Conservation (phyloP, 176 grass and related monocot genomes). For the Eremochloa ophiuroides region DNA sequence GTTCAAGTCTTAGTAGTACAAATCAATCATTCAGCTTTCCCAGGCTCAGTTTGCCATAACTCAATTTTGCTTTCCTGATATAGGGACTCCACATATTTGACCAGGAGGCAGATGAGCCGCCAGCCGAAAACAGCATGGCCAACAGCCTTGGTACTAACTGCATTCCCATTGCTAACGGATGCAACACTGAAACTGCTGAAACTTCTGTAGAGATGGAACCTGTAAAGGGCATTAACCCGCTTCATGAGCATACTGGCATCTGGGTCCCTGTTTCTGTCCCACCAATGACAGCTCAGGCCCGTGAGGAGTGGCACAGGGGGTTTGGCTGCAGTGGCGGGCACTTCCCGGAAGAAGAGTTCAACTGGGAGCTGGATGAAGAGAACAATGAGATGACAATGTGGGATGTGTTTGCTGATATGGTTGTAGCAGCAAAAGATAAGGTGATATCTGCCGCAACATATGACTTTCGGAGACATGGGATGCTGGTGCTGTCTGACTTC, state of each 20-base stretch:
- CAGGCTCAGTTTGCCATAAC: not conserved
- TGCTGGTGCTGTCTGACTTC: conserved; percentile 52
- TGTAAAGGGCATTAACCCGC: conserved; percentile 34
- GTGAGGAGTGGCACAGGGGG: conserved; percentile 60
- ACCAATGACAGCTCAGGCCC: conserved; percentile 60
- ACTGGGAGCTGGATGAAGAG: conserved; percentile 60
- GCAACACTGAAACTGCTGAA: not conserved
- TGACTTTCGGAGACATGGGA: conserved; percentile 42
- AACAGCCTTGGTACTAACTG: not conserved
- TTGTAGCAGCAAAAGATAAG: conserved; percentile 55
- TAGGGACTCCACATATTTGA: conserved; percentile 37
- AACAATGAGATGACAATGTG: conserved; percentile 78
- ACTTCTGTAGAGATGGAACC: conserved; percentile 6
- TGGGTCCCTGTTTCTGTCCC: conserved; percentile 91
- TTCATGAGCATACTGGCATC: conserved; percentile 70
- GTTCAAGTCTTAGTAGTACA: not conserved
- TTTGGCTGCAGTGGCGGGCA: conserved; percentile 47
- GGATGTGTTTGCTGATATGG: conserved; percentile 81
- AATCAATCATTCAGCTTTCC: not conserved
- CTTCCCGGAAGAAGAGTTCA: conserved; percentile 67
- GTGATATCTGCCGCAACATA: conserved; percentile 38
- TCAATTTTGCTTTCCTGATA: conserved; percentile 1
- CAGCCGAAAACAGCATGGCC: not conserved
- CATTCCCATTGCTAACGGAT: not conserved
- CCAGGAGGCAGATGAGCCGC: not conserved